Base-by-base conservation (phyloP, 768 basidiomycete genomes). In the Lentinula edodes region DNA sequence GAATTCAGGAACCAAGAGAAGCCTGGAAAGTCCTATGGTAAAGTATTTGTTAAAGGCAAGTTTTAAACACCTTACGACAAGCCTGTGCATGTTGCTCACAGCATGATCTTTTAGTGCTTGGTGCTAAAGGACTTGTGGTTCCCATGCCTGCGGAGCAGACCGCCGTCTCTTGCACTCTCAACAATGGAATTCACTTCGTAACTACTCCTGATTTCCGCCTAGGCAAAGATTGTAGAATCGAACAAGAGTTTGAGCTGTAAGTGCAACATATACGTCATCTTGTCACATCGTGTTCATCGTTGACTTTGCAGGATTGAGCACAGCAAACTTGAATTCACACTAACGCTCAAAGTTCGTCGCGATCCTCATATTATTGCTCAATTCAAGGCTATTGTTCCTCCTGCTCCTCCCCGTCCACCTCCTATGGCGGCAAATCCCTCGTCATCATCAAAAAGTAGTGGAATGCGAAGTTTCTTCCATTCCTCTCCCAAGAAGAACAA, bases 181-280 rank as follows among this genome's bases (percentile, higher is more conserved):
- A 98, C 74, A 98, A 98, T 68, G 95, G 95, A 7, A 95, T 98
- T 54, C 95, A 97, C 72, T 95, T 90, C 65, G 95, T 98, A 39
- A 92, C 91, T 4, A 97, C 93, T 7, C 93, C 91, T 1, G 90
- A 91, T 67, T 83, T 80, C 58, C 76, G 78, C n/a, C 71, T 95
- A 2, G 77, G 72, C 34, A 69, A 71, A 45, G 84, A 89, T 52
- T 81, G 83, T 57, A 78, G 79, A 10, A 89, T 95, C 59, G 88
- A 91, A 52, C 92, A 94, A 71, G 93, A 95, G 70, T 95, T 95
- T 67, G 93, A 95, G 68, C 76, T 95, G 92, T 94, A 71, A 54
- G 91, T 79, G 6, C 51, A 41, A 10, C 51, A 7, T 51, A 35
- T 8, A 6, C 15, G 18, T 39, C 13, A 16, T 35, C 55, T 42